Percentiles rank a stretch among this genome's conserved stretches.
These are phyloP conservation scores for Pleurotus ostreatus DNA, from an alignment of 768 basidiomycete genomes.

Conservation along the genomic window DNA sequence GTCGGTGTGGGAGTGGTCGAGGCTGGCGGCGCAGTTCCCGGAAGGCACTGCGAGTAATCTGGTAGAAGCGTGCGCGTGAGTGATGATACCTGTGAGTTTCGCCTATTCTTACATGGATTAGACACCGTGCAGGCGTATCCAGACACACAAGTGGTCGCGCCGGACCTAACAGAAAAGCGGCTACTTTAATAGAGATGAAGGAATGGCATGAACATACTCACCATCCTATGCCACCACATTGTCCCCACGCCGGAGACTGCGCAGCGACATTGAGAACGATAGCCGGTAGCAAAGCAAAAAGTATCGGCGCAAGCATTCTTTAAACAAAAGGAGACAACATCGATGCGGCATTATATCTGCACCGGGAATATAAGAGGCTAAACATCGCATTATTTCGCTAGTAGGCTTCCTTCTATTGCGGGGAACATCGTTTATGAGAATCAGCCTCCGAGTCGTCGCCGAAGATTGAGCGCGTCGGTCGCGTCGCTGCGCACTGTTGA, in stretches of 20 bases:
- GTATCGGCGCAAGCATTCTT: not conserved
- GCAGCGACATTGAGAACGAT: conserved; percentile 16
- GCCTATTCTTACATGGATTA: conserved; percentile 30
- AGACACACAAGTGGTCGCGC: conserved; percentile 37
- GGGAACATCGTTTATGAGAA: no score
- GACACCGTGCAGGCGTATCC: conserved; percentile 38
- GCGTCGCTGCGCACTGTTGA: not conserved
- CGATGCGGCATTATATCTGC: not conserved
- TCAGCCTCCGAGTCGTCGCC: not conserved
- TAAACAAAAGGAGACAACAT: not conserved
- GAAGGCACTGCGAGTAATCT: conserved; percentile 56
- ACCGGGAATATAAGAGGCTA: not conserved
- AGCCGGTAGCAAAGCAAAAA: not conserved
- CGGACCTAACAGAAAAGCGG: conserved; percentile 26
- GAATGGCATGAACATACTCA: conserved; percentile 11
- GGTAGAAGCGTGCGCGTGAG: not conserved
- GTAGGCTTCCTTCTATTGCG: not conserved
- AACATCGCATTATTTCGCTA: not conserved
- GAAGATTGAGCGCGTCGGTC: not conserved
- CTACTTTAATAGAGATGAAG: not conserved
- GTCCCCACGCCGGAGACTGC: conserved; percentile 37
- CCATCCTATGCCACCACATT: conserved; percentile 41
- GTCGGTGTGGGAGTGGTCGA: conserved; percentile 20
- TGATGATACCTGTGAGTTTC: not conserved
- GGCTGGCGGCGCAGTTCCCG: conserved; percentile 28